Conservation (phyloP, 805 yeast genomes). For the Metschnikowia colocasiae region DNA sequence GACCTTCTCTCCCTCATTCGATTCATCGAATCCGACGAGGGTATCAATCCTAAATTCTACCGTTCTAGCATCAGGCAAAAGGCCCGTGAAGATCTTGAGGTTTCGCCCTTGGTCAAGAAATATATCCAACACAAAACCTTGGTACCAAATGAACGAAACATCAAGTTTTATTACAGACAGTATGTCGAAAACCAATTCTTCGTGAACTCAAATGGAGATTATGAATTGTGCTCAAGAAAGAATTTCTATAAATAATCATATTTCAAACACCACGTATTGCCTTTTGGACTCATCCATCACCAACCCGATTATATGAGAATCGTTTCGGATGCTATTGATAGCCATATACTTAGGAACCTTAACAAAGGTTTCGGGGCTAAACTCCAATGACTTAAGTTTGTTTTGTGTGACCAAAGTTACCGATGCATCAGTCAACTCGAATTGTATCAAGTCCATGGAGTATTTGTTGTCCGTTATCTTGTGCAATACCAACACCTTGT, state of each 20-base stretch:
- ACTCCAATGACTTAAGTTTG: constrained; percentile 15
- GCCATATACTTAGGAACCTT: constrained; percentile 30
- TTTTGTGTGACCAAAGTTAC: background rate
- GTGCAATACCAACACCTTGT: constrained; percentile 10
- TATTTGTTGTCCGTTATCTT: background rate
- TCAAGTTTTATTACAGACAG: constrained; percentile 25
- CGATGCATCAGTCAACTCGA: constrained; percentile 1
- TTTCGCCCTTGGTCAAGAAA: constrained; percentile 20
- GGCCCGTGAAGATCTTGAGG: constrained; percentile 9
- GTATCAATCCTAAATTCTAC: constrained; percentile 25
- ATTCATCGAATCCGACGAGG: constrained; percentile 13
- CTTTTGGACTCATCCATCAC: constrained; percentile 39
- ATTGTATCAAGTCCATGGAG: constrained; percentile 4
- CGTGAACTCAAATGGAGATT: constrained; percentile 18
- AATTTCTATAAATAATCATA: constrained; percentile 28
- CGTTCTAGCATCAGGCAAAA: constrained; percentile 26
- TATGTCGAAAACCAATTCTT: constrained; percentile 32
- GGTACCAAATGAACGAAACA: constrained; percentile 30
- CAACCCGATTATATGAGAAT: constrained; percentile 29
- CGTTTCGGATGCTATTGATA: constrained; percentile 22
- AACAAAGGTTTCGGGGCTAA: constrained; percentile 8
- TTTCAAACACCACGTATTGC: constrained; percentile 39
- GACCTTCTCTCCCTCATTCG: constrained; percentile 19
- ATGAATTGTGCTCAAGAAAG: constrained; percentile 24
- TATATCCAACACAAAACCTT: constrained; percentile 23